Evolutionary conservation across 306 rosid species (phyloP), one percentile per base, ranked within the genome.

Genomic region (Hippophae tibetana): DNA sequence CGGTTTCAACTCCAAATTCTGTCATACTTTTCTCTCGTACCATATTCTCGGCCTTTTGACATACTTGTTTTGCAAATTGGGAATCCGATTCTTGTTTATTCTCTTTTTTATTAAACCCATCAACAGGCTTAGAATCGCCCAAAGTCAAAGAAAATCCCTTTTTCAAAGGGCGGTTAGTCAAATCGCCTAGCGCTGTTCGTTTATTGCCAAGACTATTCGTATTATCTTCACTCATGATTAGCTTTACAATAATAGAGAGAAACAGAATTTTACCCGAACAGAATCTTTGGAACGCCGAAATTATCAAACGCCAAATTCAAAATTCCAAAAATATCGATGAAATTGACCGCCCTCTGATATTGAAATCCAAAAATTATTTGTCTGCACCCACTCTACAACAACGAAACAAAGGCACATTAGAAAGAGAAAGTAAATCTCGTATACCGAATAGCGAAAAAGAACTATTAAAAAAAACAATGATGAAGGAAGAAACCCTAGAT

Each of bases 151-250:
- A 69, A 68, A 92, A 58, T 1, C 75, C 65, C 48, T 96, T 72
- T 59, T 87, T 87, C 1, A 63, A 44, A 0, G 74, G 85, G 23
- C 80, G 78, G 59, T 92, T 92, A 5, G 95, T 79, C 69, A 78
- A 42, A 59, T 92, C 86, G 1, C 78, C 52, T 1, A 90, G 79
- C 57, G 42, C 92, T 9, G 69, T 54, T 5, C 93, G 95, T 71
- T 65, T n/a, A 66, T 71, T 80, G 42, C 52, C 14, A 46, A 63
- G 46, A 66, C 65, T 72, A 46, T 73, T 77, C 13, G 54, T 65
- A 68, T 58, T 79, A 73, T 78, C 81, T 47, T 67, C 72, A 53
- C 76, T 73, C 75, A 72, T 87, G 76, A 56, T 72, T 62, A 47
- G 62, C 70, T 57, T 63, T 31, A 31, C 54, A 61, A 43, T 58